These are phyloP conservation scores for Cucumis hystrix DNA, from an alignment of 306 rosid species.

Conservation along the genomic window DNA sequence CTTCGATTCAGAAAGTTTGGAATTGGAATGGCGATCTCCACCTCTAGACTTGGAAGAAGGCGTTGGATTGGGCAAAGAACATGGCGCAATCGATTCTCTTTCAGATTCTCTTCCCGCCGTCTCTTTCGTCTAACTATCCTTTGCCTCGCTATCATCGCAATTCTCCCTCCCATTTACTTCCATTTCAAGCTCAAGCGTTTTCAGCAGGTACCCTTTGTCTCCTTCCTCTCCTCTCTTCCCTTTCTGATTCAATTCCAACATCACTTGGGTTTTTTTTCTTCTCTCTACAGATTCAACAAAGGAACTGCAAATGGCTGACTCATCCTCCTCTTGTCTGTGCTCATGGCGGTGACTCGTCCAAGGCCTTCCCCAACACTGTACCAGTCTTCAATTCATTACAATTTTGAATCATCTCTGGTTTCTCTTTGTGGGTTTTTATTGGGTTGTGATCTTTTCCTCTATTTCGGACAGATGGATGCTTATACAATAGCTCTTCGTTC, in stretches of 20 bases:
- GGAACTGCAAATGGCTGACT: constrained; percentile 50
- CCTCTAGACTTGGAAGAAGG: constrained; percentile 12
- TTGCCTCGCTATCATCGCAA: constrained; percentile 32
- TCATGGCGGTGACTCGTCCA: constrained; percentile 79
- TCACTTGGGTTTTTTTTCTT: not conserved
- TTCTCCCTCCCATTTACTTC: constrained; percentile 66
- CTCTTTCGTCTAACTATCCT: constrained; percentile 27
- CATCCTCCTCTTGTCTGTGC: constrained; percentile 83
- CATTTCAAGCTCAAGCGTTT: constrained; percentile 49
- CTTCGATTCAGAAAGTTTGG: not conserved
- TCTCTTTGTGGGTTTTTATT: not conserved
- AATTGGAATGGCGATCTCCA: not conserved
- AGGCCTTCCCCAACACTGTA: constrained; percentile 74
- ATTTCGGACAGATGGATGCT: constrained; percentile 47
- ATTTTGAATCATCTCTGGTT: not conserved
- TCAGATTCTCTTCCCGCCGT: constrained; percentile 23
- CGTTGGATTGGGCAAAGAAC: constrained; percentile 2
- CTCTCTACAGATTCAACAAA: constrained; percentile 33
- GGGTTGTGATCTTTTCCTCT: not conserved
- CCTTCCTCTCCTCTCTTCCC: not conserved
- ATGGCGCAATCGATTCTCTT: constrained; percentile 9
- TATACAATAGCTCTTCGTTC: constrained; percentile 49
- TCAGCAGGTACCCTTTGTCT: constrained; percentile 24
- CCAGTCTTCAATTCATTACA: not conserved
- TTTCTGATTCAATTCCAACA: not conserved